Evolutionary conservation across 2,329 filamentous ascomycete species (phyloP).

Genomic region (Intubia oerlemansii): DNA sequence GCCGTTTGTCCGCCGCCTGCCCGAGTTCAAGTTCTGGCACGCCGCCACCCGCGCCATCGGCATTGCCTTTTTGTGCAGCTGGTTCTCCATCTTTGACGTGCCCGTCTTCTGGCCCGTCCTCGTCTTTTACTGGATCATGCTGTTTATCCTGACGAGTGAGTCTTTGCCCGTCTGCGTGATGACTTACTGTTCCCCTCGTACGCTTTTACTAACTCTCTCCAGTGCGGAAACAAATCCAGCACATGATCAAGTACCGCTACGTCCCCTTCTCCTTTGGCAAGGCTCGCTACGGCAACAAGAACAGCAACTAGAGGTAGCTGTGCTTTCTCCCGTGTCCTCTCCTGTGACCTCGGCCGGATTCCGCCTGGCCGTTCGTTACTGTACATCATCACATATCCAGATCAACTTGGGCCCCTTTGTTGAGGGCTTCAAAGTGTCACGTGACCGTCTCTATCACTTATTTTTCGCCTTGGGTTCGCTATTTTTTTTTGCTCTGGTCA

Average conservation of each 20-base stretch:
- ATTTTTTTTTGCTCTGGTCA: too few species aligned
- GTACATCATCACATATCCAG: too few species aligned
- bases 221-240: constrained; percentile 99
- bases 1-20: constrained; percentile 85
- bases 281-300: constrained; percentile 50
- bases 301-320: constrained; percentile 18
- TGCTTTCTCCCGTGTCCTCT: too few species aligned
- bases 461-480: too few species aligned
- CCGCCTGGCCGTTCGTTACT: too few species aligned
- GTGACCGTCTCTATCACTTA: too few species aligned
- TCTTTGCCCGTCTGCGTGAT: constrained; percentile 9
- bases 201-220: not conserved
- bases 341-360: too few species aligned
- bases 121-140: constrained; percentile 96
- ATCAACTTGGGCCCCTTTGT: too few species aligned
- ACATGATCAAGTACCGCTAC: constrained; percentile 99
- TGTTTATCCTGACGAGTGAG: constrained; percentile 89
- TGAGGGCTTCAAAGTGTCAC: too few species aligned
- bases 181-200: constrained; percentile 1
- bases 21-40: constrained; percentile 99
- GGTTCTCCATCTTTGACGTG: constrained; percentile 87
- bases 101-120: constrained; percentile 98
- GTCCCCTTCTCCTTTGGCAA: constrained; percentile 88
- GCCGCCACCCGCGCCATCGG: constrained; percentile 70
- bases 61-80: constrained; percentile 73